Conservation (phyloP, 768 basidiomycete genomes). For the Termitomyces sp. region DNA sequence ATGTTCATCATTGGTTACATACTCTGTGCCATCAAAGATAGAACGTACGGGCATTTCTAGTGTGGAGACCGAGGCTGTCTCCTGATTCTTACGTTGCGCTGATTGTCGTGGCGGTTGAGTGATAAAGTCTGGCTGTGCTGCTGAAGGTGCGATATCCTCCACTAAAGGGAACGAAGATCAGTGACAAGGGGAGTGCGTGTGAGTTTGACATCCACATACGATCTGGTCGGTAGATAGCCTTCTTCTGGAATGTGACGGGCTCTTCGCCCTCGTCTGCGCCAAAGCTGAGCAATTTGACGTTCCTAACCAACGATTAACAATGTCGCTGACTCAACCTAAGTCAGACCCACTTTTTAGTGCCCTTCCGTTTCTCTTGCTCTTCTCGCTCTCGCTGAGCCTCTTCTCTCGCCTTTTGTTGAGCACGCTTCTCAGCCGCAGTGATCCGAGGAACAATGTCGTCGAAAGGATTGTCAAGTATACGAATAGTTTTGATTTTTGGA, state of each 20-base stretch:
- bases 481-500: constrained; percentile 83
- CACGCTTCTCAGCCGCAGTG: constrained; percentile 87
- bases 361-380: constrained; percentile 63
- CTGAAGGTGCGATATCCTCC: constrained; percentile 27
- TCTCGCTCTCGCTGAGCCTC: constrained; percentile 76
- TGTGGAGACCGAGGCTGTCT: background rate
- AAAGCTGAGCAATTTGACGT: constrained; percentile 88
- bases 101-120: constrained; percentile 19
- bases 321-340: background rate
- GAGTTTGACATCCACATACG: constrained; percentile 43
- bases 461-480: constrained; percentile 91
- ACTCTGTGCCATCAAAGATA: background rate
- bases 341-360: constrained; percentile 78
- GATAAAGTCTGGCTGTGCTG: constrained; percentile 38
- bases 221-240: constrained; percentile 80
- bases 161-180: constrained; percentile 27
- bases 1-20: background rate
- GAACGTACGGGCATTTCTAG: constrained; percentile 3
- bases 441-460: constrained; percentile 94
- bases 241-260: constrained; percentile 61
- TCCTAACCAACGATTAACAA: constrained; percentile 42
- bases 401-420: constrained; percentile 79
- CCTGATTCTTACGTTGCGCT: constrained; percentile 7
- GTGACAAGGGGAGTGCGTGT: background rate
- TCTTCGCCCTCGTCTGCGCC: constrained; percentile 71